Base-by-base conservation (phyloP, 306 rosid species). In the Macrotyloma uniflorum region DNA sequence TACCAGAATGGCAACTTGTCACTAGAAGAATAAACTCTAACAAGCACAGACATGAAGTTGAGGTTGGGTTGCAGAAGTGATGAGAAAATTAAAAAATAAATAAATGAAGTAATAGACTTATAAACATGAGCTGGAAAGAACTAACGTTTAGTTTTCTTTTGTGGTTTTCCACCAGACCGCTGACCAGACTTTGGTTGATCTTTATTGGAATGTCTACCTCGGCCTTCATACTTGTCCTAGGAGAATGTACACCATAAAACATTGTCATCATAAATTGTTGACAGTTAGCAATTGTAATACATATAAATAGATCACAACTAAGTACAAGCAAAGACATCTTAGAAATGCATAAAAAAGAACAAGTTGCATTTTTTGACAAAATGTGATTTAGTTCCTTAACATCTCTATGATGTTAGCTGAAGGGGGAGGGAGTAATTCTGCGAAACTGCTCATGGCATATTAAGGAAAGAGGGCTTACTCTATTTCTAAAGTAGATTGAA, bases 141-240 rank as follows among this genome's bases (percentile, higher is more conserved):
- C 88, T 90, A 71, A 91, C 97, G 67, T 77, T 89, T 91, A 66
- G 20, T 43, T 77, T 77, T 93, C 89, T 90, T 88, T 20, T 57
- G 83, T 69, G 93, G 16, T 76, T 85, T 85, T 83, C 89, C 71
- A 71, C 88, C 74, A 82, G 75, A 50, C 46, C 79, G 67, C 59
- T 67, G 59, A 53, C 83, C 72, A 62, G 87, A 85, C 82, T 83
- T 92, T 38, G 87, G 59, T 70, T 74, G 89, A 40, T 83, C 83
- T 79, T 88, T 90, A 77, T 81, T 76, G 77, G 75, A 35, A 36
- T 58, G 13, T 67, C 72, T 74, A 40, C 65, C 86, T 62, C 77
- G 79, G 71, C 70, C 57, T 72, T 61, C 80, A 54, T 36, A 6
- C 23, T 72, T 16, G 55, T 86, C 79, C 96, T 89, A 54, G 43